These are phyloP conservation scores for Punctularia strigosozonata DNA, from an alignment of 768 basidiomycete genomes.

Conservation along the genomic window DNA sequence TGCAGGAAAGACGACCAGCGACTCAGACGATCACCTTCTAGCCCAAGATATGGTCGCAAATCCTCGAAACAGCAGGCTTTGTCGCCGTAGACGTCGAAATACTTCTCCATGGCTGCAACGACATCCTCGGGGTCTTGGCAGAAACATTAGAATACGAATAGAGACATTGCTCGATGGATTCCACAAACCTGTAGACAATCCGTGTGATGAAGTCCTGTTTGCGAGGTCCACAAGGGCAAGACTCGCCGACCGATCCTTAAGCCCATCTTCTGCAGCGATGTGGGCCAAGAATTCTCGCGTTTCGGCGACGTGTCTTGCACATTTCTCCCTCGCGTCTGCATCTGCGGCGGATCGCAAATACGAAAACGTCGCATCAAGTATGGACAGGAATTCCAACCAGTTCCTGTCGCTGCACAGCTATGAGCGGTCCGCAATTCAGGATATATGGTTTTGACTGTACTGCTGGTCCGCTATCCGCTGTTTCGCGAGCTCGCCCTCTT, in stretches of 20 bases:
- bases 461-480: slow-evolving; percentile 45
- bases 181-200: slow-evolving; percentile 34
- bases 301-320: slow-evolving; percentile 26
- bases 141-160: not conserved
- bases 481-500: slow-evolving; percentile 54
- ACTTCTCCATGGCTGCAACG: slow-evolving; percentile 43
- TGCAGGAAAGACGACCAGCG: slow-evolving; percentile 46
- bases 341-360: slow-evolving; percentile 18
- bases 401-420: slow-evolving; percentile 54
- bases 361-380: slow-evolving; percentile 57
- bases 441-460: slow-evolving; percentile 30
- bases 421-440: not conserved
- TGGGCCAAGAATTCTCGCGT: slow-evolving; percentile 39
- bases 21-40: slow-evolving; percentile 33
- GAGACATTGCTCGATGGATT: not conserved
- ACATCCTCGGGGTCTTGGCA: slow-evolving; percentile 31
- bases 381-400: slow-evolving; percentile 73
- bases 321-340: slow-evolving; percentile 23
- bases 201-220: slow-evolving; percentile 37
- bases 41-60: slow-evolving; percentile 49
- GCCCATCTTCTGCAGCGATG: slow-evolving; percentile 54
- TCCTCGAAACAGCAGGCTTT: slow-evolving; percentile 88
- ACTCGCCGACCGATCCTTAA: slow-evolving; percentile 60
- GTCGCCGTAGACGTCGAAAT: slow-evolving; percentile 62
- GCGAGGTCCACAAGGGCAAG: slow-evolving; percentile 73